Conservation (phyloP, 1,284 basidiomycete species). For the Vanrija pseudolonga region DNA sequence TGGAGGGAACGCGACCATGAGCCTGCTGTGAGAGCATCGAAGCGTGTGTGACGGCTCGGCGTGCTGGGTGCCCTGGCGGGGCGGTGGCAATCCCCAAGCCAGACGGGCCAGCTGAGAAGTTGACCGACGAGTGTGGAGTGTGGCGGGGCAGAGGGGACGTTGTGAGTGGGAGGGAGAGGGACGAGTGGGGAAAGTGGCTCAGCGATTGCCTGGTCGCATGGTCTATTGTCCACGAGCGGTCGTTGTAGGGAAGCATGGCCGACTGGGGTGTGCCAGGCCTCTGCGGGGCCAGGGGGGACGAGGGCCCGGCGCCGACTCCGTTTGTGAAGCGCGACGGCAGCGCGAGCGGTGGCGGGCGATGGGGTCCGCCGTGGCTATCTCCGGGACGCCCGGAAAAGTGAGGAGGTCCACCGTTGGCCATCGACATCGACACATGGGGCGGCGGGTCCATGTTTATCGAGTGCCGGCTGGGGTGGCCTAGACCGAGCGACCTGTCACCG, state of each 20-base stretch:
- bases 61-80: background rate
- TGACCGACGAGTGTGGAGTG: background rate
- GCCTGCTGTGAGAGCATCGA: background rate
- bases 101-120: background rate
- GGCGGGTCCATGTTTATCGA: background rate
- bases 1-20: slow-evolving; percentile 1
- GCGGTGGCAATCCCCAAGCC: background rate
- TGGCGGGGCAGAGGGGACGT: slow-evolving; percentile 1
- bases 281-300: no score
- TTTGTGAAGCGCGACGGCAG: no score
- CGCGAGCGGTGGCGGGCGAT: no score
- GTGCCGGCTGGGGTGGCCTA: background rate
- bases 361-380: no score
- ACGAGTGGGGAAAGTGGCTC: slow-evolving; percentile 13
- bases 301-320: no score
- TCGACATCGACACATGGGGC: background rate
- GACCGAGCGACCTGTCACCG: background rate
- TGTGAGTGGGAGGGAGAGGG: slow-evolving; percentile 10
- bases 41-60: background rate
- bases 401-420: background rate
- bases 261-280: no score
- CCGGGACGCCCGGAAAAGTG: no score
- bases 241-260: background rate
- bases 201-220: slow-evolving; percentile 11
- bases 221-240: slow-evolving; percentile 13